Conservation (phyloP, 495 filamentous ascomycete genomes). For the Penicillium longicatenatum region DNA sequence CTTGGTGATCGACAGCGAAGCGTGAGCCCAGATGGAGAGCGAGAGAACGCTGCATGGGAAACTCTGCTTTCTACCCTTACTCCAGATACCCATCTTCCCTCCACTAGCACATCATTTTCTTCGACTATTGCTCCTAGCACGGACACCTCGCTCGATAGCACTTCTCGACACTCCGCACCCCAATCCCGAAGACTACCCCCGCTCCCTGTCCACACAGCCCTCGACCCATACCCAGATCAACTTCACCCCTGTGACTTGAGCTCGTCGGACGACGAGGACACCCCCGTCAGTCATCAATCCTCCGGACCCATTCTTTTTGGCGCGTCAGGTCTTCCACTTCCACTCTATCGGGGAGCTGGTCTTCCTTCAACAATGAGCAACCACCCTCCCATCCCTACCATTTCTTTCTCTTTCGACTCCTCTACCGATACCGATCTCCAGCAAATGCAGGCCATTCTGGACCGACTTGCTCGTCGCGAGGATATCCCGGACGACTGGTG, state of each 20-base stretch:
- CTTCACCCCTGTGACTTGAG: slow-evolving; percentile 47
- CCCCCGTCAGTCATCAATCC: slow-evolving; percentile 15
- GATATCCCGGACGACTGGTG: slow-evolving; percentile 80
- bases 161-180: slow-evolving; percentile 41
- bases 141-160: slow-evolving; percentile 22
- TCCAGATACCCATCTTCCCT: slow-evolving; percentile 78
- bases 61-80: slow-evolving; percentile 77
- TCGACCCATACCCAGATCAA: slow-evolving; percentile 45
- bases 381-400: slow-evolving; percentile 42
- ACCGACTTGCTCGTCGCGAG: slow-evolving; percentile 62
- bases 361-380: slow-evolving; percentile 40
- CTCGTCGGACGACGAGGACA: slow-evolving; percentile 38
- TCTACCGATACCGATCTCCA: slow-evolving; percentile 48
- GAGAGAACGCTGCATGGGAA: slow-evolving; percentile 68
- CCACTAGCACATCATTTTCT: slow-evolving; percentile 76
- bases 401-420: slow-evolving; percentile 37
- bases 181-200: slow-evolving; percentile 34
- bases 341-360: slow-evolving; percentile 30
- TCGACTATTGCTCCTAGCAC: slow-evolving; percentile 59
- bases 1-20: slow-evolving; percentile 83
- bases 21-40: slow-evolving; percentile 68
- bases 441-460: slow-evolving; percentile 68
- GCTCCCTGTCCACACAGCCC: slow-evolving; percentile 31
- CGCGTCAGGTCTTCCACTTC: slow-evolving; percentile 19
- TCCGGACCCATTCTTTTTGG: background rate